Evolutionary conservation across 2,329 filamentous ascomycete genomes (phyloP), one percentile per base, ranked within the genome.

Genomic region (Pseudocercospora pini-densiflorae): DNA sequence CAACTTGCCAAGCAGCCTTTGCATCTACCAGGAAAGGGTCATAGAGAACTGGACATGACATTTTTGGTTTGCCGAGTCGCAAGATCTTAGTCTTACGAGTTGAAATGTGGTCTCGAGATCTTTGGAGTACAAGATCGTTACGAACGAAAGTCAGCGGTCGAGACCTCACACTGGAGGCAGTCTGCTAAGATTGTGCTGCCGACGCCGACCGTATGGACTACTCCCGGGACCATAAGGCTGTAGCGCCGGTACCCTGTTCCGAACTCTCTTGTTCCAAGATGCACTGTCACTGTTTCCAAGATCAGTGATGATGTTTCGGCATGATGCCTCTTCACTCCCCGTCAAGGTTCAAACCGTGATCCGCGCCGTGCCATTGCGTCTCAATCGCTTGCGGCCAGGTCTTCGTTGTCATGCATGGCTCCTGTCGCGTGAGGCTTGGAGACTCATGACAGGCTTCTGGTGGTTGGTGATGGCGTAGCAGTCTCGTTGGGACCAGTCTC

Each of bases 311-410:
- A 53, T 40, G 61, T 47, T 60, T 47, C 61, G 64, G 64, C 64
- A 61, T 43, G 31, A 16, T 49, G 51, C 36, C 47, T 45, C 33
- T 51, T 49, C 55, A 47, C 60, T 61, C 59, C 64, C 57, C 64
- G 64, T 63, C 60, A 63, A 66, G 64, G 61, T 66, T 66, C 31
- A 4, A 24, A 43, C 47, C 61, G 61, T 51, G 40, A 61, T 57
- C 57, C 43, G 36, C 31, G 33, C 51, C 47, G 55, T 51, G 21
- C 36, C 27, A 36, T 33, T 55, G 63, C 36, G 21, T 49, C 57
- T 65, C 45, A 40, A 53, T 51, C 54, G 61, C 43, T 62, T 55
- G 29, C 57, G 51, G 6, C 55, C 47, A 61, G 64, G 61, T 63
- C 33, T 58, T 33, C 58, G 64, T 47, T 63, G 60, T 36, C 61